Conservation (phyloP, 164 flowering plant genomes). For the Malania oleifera region DNA sequence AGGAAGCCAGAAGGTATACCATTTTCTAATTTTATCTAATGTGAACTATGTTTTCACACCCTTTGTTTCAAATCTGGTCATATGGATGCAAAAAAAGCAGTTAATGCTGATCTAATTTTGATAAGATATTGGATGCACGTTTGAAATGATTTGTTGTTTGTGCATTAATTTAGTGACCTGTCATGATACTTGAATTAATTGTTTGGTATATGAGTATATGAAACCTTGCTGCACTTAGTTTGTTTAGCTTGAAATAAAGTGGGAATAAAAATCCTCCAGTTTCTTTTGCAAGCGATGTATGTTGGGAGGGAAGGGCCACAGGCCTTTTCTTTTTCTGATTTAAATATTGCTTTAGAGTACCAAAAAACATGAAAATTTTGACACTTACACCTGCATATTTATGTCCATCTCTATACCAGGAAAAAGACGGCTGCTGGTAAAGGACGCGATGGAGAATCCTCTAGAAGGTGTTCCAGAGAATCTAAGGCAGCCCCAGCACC, state of each 20-base stretch:
- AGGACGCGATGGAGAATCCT: conserved; percentile 39
- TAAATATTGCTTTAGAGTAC: too few relatives aligned
- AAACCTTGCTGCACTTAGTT: neutral
- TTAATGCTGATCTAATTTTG: neutral
- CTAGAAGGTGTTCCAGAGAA: conserved; percentile 32
- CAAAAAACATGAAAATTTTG: too few relatives aligned
- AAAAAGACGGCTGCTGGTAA: conserved; percentile 42
- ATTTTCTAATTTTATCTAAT: neutral
- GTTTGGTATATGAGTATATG: too few relatives aligned
- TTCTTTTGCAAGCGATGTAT: neutral
- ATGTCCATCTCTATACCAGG: conserved; percentile 25
- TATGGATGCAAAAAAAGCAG: neutral
- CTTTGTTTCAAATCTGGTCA: neutral
- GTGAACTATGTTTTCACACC: neutral
- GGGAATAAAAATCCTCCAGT: neutral
- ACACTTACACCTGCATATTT: too few relatives aligned
- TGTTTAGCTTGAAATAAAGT: neutral
- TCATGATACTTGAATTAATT: too few relatives aligned
- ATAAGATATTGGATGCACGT: neutral
- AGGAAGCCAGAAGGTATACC: conserved; percentile 67
- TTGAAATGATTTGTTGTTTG: neutral
- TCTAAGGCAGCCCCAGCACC: conserved; percentile 52
- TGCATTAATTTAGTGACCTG: too few relatives aligned
- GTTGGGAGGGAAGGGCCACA: too few relatives aligned
- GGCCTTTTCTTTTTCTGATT: too few relatives aligned